Base-by-base conservation (phyloP, 2,329 filamentous ascomycete species). In the Ceratocystis destructans region DNA sequence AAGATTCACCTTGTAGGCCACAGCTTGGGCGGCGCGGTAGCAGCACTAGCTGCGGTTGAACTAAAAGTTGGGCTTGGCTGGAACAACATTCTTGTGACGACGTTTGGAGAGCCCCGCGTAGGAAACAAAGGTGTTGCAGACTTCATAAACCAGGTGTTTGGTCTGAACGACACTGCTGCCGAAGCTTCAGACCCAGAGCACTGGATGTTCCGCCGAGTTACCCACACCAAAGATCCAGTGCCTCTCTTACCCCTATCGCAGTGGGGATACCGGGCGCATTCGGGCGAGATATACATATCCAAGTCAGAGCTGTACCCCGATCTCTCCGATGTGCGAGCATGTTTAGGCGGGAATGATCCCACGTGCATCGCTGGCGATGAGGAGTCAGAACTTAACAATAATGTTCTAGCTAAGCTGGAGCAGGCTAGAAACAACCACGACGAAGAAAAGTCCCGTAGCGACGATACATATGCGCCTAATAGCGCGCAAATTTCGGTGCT, bases 21-120 rank as follows among this genome's bases (percentile, higher is more conserved):
- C 74, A 96, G 89, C 63, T 83, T 99, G 0, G 94, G 94, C 22
- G 94, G 94, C 17, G 92, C 94, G 0, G 89, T 99, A 1, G 93
- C 94, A 2, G 87, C 89, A 1, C 82, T 99, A 2, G 94, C 92
- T 0, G 89, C 83, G 1, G 79, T 96, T 37, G 94, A 99, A 72
- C 82, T 96, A 72, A 82, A 85, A 67, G 75, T 79, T 28, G 82
- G 86, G 0, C 79, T 87, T n/a, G 90, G 88, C 20, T 94, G 87
- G 85, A 76, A 87, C 7, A 85, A 92, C 2, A 69, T 83, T n/a
- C 76, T 80, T 15, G 84, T 96, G 50, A 97, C 93, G 4, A 97
- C 94, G 0, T 99, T 96, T 75, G 94, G 94, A 8, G 90, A 97
- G 75, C 94, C 94, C 22, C 79, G 83, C 50, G 75, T 86, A 22